Base-by-base conservation (phyloP, 2,329 filamentous ascomycete genomes). In the Proliferodiscus dingleyae region DNA sequence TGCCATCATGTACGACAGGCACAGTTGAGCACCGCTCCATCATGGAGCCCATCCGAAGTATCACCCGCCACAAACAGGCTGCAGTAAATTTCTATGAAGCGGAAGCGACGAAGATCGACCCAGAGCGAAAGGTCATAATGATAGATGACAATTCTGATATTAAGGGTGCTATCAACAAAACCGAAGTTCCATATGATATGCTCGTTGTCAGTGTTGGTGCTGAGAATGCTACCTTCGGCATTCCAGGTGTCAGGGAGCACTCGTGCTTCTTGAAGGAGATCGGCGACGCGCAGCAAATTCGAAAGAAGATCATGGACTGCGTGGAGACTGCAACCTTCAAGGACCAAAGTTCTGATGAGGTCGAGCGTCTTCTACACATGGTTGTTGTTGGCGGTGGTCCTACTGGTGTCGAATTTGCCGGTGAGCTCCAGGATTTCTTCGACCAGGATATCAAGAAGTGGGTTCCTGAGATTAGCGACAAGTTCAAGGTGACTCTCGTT, bases 261-360 rank as follows among this genome's bases (percentile, higher is more conserved):
- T 91, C 88, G 59, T 95, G 90, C 74, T 98, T 98, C 80, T 72
- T 98, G 66, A 98, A 98, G 78, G 94, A 98, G 73, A 95, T 98
- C 64, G 82, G 79, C 56, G 94, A 98, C 67, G 93, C 93, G 47
- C 93, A 98, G 71, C 80, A 81, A 64, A 98, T 98, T 66, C 89
- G 93, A 64, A 96, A 91, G 77, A 89, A 89, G 71, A 96, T 98
- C 70, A 98, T 98, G 93, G 93, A 98, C 73, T 98, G 93, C 68
- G 90, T 95, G 59, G 93, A 98, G 74, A 96, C 91, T 28, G 93
- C 93, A 42, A 91, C 89, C 52, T 96, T 98, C 84, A 97, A 97
- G 80, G 91, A 89, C 64, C 93, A 98, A 73, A 76, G 80, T 29
- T 73, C 79, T 13, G 88, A 93, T 56, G 94, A 98, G 71, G 75